Base-by-base conservation (phyloP, 352 stramenopile species). In the Phytopythium ostracodes region DNA sequence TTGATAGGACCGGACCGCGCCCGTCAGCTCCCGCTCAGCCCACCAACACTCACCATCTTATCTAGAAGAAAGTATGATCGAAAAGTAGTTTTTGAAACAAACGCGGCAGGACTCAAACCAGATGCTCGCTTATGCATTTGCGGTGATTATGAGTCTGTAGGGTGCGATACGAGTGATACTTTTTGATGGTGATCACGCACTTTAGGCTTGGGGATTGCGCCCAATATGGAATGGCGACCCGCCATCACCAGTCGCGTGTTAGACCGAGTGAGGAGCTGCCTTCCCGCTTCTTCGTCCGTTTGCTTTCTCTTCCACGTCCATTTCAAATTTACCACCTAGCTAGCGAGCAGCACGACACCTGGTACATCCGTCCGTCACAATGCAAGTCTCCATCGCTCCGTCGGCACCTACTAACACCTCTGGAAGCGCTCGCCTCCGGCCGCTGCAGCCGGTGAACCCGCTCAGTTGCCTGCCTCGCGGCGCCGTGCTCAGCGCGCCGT, bases 371-470 rank as follows among this genome's bases (percentile, higher is more conserved):
- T 17, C 43, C 5, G n/a, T 29, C 43, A 29, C n/a, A 24, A 55
- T 55, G 25, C 49, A 55, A 55, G 29, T 18, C 8, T 36, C 25
- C 25, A n/a, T n/a, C 27, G 14, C 22, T 8, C 11, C 47, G 47
- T 36, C 25, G 25, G 15, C 43, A 29, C 12, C 9, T n/a, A 9
- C 43, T 2, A 31, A 6, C n/a, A 27, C 42, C 1, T 10, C 18
- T 22, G 18, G 24, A 12, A 17, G 43, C 10, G 12, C 43, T 18
- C 49, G 50, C 18, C 50, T 59, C 17, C 53, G 35, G 12, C 31
- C 53, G 24, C 33, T 59, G 36, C 53, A 59, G 53, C 35, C 53
- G 1, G 53, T 59, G 20, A 25, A 43, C 50, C 24, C 50, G 17
- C 20, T 56, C 17, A 15, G 22, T 17, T 42, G 20, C 33, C 29